Evolutionary conservation across 2,329 filamentous ascomycete genomes (phyloP), one percentile per base, ranked within the genome.

Genomic region (Pestalotiopsis sp.): DNA sequence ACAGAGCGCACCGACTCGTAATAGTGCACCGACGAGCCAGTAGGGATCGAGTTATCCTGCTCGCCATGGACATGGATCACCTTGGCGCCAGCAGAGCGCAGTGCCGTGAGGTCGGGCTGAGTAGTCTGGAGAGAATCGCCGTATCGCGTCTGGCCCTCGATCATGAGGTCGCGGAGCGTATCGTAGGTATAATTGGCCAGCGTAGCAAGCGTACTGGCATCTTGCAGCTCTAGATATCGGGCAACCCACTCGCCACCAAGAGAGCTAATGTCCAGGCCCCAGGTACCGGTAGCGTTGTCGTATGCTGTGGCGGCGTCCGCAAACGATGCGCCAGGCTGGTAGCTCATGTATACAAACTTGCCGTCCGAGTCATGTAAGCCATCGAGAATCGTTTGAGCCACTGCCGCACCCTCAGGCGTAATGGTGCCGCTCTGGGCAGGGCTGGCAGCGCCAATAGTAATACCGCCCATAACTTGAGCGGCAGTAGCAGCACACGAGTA

Each of bases 11-110:
- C 87, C 6, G 84, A 81, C 65, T 89, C 80, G 14, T 74, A 74
- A 64, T 75, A 76, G 39, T 71, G 75, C 25, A 86, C 81, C 0
- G 84, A 86, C 0, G 82, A 84, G 3, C 77, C 84, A 1, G 85
- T 74, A 5, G 86, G 85, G 67, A 89, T 79, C 9, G 77, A 78
- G 13, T 78, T 75, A 73, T 87, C 86, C 0, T 82, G 81, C 75
- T 87, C 85, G 64, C 85, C 86, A 74, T 88, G 86, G 76, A 81
- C 84, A 71, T 85, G 84, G 2, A 88, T 77, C 7, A 88, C 72
- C 73, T 88, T 88, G 36, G 83, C 84, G 36, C 85, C 86, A 0
- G 78, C 73, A 0, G 75, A 70, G 25, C 82, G 77, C 77, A 86
- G 86, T 9, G 75, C 70, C 0, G 79, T 81, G 1, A 88, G 78